Evolutionary conservation across 75 land plant genomes (phyloP), one percentile per base, ranked within the genome.

Genomic region (Pinus albicaulis): DNA sequence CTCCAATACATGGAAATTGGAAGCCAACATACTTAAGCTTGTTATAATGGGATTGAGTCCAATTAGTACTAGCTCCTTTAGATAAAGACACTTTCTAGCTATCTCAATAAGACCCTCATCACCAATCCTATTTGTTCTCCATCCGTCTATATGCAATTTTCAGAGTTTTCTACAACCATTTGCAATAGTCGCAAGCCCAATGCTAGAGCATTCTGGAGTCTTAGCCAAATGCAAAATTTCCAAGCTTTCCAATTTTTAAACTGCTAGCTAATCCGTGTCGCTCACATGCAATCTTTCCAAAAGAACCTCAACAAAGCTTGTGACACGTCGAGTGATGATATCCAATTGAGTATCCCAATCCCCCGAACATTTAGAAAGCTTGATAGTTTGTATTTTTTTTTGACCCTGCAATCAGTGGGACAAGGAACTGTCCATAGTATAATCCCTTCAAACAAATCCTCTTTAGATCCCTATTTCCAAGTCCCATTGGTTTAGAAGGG

Each of bases 41-140:
- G 68, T 25, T 16, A 59, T 55, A 4, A 80, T 86, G 6, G 69
- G 60, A 68, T 76, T 77, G 56, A 86, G 63, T 20, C 88, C 84
- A 38, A 86, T 80, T 26, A 86, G 56, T 41, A 86, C 86, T 20
- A 86, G 76, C 48, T 86, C 88, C 72, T 83, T 81, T 38, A 86
- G 57, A 23, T 83, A 57, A 53, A 59, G 36, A 71, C 88, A 86
- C 17, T 75, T 64, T 44, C 77, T 86, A 7, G 81, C 88, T 17
- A 86, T 71, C 34, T 58, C 44, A 31, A 77, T 64, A 62, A 86
- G 86, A 7, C 88, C 86, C 64, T 80, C 86, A 53, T 86, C 88
- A 23, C 88, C 88, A 11, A 86, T 61, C 12, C 61, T 73, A 72
- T 77, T 76, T 48, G 56, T 58, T 61, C 77, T 72, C 82, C 82